Base-by-base conservation (phyloP, 768 basidiomycete genomes). In the Boletus subcaerulescens region DNA sequence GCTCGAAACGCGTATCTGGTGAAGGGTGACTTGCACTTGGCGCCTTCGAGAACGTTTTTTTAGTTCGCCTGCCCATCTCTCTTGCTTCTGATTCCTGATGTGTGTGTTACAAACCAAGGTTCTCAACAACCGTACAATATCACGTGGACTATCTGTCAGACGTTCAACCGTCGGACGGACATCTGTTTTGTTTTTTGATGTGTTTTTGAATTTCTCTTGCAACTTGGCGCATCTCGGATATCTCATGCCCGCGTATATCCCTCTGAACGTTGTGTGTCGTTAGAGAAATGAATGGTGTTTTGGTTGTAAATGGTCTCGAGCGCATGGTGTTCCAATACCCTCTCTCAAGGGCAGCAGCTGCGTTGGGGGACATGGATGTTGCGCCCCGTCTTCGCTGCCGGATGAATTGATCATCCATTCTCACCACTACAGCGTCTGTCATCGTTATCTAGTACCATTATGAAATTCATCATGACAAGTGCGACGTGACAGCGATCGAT, bases 1-100 rank as follows among this genome's bases (percentile, higher is more conserved):
- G 65, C 81, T 96, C 15, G 86, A 91, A 72, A 88, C 88, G 24
- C 84, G 94, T 62, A 81, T 93, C 65, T 96, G 94, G 93, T 96
- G 79, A 78, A 78, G 6, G 51, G 15, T 41, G 18, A 32, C 24
- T 6, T 17, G 12, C 5, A 14, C 33, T 35, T 6, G 11, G 13
- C 13, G 33, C 33, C 11, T 35, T 14, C 4, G 12, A 35, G 11
- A 14, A 35, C 33, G 14, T 5, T 35, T 14, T 35, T 14, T 35
- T 35, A 11, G 33, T 35, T 35, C 14, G 12, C 33, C 13, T 12
- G 14, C 14, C 12, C 14, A 12, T 35, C 6, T 14, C 4, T 35
- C 1, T 35, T 35, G 13, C 33, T 35, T 35, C 9, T 8, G 3
- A 35, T 41, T 24, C 32, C 20, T 52, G 38, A 43, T 32, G 8